These are phyloP conservation scores for Ceratobasidium papillatum DNA, from an alignment of 1,284 basidiomycete species.

Conservation along the genomic window DNA sequence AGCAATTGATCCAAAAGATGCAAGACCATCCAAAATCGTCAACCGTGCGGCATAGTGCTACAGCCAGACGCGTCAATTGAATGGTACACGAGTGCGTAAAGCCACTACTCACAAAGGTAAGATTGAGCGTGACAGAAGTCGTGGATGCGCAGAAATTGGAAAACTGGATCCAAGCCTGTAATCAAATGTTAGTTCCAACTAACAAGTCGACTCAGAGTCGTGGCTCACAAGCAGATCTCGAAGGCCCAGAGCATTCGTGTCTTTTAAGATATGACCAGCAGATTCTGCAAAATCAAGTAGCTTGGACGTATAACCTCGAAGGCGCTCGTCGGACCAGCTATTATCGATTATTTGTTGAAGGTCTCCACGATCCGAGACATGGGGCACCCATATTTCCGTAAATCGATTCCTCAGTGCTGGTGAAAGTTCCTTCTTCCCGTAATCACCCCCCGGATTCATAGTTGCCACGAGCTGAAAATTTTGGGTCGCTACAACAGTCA, in stretches of 20 bases:
- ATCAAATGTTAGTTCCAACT: neutral
- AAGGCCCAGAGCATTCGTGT: constrained; percentile 75
- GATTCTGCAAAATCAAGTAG: constrained; percentile 87
- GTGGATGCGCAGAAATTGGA: constrained; percentile 62
- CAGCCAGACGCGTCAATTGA: neutral
- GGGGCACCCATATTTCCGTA: constrained; percentile 99
- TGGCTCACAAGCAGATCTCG: constrained; percentile 86
- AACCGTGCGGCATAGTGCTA: constrained; percentile 89
- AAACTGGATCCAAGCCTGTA: constrained; percentile 91
- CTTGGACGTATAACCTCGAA: constrained; percentile 67
- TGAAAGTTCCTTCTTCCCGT: constrained; percentile 98
- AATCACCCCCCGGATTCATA: constrained; percentile 99
- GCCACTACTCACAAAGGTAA: constrained; percentile 75
- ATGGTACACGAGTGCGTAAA: constrained; percentile 40
- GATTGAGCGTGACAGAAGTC: constrained; percentile 56
- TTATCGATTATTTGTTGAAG: constrained; percentile 80
- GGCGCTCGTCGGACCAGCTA: constrained; percentile 71
- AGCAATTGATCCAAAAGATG: constrained; percentile 65
- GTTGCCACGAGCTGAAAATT: constrained; percentile 94
- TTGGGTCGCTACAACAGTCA: constrained; percentile 69
- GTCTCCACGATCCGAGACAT: constrained; percentile 80
- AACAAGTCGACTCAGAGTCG: neutral
- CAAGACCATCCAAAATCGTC: constrained; percentile 86
- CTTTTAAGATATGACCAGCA: constrained; percentile 73
- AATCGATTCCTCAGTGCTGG: constrained; percentile 97